Evolutionary conservation across 2,329 filamentous ascomycete genomes (phyloP).

Genomic region (Epichloe glyceriae): DNA sequence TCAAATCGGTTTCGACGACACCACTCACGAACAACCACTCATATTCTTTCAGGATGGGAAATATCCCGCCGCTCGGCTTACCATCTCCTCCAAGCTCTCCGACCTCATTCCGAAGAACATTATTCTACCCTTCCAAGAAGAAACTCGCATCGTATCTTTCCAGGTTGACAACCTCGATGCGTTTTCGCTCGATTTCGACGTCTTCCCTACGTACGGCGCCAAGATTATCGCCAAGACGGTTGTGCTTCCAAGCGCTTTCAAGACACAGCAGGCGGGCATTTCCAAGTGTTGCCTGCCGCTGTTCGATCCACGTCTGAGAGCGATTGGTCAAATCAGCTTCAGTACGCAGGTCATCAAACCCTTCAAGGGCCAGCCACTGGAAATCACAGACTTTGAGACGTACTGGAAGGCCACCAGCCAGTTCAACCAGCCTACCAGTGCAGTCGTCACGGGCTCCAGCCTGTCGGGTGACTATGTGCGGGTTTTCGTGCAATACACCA

Average conservation of each 20-base stretch:
- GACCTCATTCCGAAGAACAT: conserved; percentile 95
- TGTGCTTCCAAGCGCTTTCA: conserved; percentile 78
- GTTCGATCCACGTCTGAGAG: conserved; percentile 80
- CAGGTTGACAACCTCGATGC: conserved; percentile 88
- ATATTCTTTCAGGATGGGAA: conserved; percentile 96
- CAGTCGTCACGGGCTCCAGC: conserved; percentile 88
- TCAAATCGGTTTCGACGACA: conserved; percentile 76
- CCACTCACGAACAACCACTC: conserved; percentile 60
- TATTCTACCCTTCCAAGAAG: conserved; percentile 89
- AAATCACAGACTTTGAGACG: conserved; percentile 96
- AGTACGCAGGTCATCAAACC: conserved; percentile 94
- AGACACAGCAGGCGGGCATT: conserved; percentile 52
- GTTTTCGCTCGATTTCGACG: conserved; percentile 92
- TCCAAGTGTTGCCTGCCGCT: conserved; percentile 75
- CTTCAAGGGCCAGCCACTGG: conserved; percentile 79
- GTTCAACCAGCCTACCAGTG: conserved; percentile 65
- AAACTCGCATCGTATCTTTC: conserved; percentile 85
- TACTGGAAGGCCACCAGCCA: conserved; percentile 99
- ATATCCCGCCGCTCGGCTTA: conserved; percentile 86
- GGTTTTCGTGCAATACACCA: conserved; percentile 82
- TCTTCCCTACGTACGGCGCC: conserved; percentile 93
- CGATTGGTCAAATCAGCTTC: conserved; percentile 90
- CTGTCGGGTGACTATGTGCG: conserved; percentile 90
- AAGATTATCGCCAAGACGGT: conserved; percentile 96
- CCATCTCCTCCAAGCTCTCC: conserved; percentile 90